A percentile compares a stretch with the other conserved stretches of the same genome.
Evolutionary conservation across 495 filamentous ascomycete genomes (phyloP).

Genomic region (Penicillium maclennaniae): DNA sequence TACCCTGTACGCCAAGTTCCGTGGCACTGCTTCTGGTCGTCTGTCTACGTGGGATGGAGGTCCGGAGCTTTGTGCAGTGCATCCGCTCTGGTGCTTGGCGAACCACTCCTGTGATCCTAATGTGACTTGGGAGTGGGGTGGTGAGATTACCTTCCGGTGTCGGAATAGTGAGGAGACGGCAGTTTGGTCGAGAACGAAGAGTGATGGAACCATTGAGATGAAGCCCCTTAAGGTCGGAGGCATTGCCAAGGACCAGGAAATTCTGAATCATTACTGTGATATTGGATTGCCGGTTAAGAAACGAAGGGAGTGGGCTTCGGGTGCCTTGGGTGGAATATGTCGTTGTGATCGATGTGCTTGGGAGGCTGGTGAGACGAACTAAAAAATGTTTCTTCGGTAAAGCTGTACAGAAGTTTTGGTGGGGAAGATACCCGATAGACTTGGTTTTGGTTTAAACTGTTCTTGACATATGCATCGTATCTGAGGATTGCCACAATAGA

Average conservation of each 20-base stretch:
- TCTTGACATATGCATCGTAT: conserved; percentile 5
- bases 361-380: conserved; percentile 39
- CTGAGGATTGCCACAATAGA: background rate
- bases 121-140: conserved; percentile 90
- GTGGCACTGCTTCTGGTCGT: conserved; percentile 83
- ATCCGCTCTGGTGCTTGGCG: conserved; percentile 72
- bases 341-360: conserved; percentile 74
- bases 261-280: conserved; percentile 93
- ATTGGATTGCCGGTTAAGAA: conserved; percentile 70
- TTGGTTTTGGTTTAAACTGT: background rate
- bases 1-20: conserved; percentile 88
- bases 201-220: conserved; percentile 15
- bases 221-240: conserved; percentile 39
- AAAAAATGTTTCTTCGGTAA: background rate
- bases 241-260: conserved; percentile 73
- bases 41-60: conserved; percentile 67
- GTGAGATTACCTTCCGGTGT: conserved; percentile 67
- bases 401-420: conserved; percentile 1
- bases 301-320: conserved; percentile 82
- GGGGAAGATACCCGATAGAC: conserved; percentile 4
- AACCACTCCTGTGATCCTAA: conserved; percentile 96
- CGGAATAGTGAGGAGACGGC: conserved; percentile 41
- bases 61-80: conserved; percentile 76
- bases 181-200: conserved; percentile 38
- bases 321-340: conserved; percentile 80